phyloP scores from a whole-genome alignment of 345 rosid species.

The Laguncularia racemosa region DNA sequence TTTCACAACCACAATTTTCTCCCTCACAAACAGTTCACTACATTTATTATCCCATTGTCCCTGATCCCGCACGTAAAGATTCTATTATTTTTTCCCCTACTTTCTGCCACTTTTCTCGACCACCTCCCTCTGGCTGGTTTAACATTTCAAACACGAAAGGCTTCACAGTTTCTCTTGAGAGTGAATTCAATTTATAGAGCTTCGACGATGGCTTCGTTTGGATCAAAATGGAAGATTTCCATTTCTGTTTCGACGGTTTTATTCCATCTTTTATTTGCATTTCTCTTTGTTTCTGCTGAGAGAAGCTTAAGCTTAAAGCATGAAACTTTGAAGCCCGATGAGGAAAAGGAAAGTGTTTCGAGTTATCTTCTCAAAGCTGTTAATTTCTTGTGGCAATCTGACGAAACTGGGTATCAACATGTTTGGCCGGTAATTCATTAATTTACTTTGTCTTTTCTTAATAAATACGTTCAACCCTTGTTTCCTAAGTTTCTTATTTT shows the following conservation, averaged over 20 bases:
- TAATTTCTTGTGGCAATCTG: slow-evolving; percentile 21
- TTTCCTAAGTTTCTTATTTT: neutral
- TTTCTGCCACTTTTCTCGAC: too few species aligned
- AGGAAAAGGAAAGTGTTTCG: slow-evolving; percentile 3
- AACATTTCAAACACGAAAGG: too few species aligned
- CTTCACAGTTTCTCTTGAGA: neutral
- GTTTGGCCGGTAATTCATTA: slow-evolving; percentile 35
- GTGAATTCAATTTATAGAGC: neutral
- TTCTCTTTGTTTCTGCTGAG: slow-evolving; percentile 19
- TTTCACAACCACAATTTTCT: too few species aligned
- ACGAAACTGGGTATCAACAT: slow-evolving; percentile 26
- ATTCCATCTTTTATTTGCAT: slow-evolving; percentile 7
- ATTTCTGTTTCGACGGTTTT: slow-evolving; percentile 8
- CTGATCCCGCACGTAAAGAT: too few species aligned
- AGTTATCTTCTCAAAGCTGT: slow-evolving; percentile 11
- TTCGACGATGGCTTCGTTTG: slow-evolving; percentile 5
- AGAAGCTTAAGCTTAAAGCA: slow-evolving; percentile 12
- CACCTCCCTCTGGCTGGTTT: too few species aligned
- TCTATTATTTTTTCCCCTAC: too few species aligned
- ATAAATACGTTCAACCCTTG: neutral
- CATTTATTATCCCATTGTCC: too few species aligned
- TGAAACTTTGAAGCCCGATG: neutral
- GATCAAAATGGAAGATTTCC: slow-evolving; percentile 7
- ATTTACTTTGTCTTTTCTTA: neutral
- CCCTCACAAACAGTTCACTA: too few species aligned